These are phyloP conservation scores for Sporothrix globosa DNA, from an alignment of 2,329 filamentous ascomycete genomes.

Conservation along the genomic window DNA sequence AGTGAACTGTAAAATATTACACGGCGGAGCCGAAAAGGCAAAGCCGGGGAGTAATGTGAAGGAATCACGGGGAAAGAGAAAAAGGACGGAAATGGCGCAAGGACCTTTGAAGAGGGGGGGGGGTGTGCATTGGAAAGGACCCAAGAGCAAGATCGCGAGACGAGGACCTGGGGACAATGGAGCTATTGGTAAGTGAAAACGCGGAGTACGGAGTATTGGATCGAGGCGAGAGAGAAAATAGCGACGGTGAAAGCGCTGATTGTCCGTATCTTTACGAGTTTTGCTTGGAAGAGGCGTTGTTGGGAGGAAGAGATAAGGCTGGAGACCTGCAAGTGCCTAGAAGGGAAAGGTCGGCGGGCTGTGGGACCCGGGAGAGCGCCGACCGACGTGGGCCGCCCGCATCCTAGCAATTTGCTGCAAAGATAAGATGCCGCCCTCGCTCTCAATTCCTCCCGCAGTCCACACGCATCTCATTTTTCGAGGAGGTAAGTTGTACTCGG, in stretches of 20 bases:
- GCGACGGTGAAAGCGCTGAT: neutral
- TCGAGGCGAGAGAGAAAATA: neutral
- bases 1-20: neutral
- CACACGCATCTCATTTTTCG: neutral
- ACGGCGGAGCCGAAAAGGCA: neutral
- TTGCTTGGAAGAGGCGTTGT: neutral
- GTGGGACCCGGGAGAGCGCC: neutral
- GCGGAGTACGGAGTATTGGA: conserved; percentile 22
- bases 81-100: neutral
- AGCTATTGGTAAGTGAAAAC: conserved; percentile 7
- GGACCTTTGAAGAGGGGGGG: conserved; percentile 22
- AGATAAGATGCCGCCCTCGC: conserved; percentile 26
- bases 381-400: conserved; percentile 21
- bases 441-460: neutral
- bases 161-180: neutral
- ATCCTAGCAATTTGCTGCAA: neutral
- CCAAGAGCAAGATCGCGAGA: neutral
- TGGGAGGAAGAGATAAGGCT: conserved; percentile 17
- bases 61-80: neutral
- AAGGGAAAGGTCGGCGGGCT: conserved; percentile 18
- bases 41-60: neutral
- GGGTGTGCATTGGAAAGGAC: conserved; percentile 20
- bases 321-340: conserved; percentile 5
- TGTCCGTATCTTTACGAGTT: neutral
- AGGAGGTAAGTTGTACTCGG: neutral